Percentiles rank a stretch among this genome's conserved stretches.
Conservation (phyloP, 176 grass and related monocot genomes). For the Oryza meridionalis region DNA sequence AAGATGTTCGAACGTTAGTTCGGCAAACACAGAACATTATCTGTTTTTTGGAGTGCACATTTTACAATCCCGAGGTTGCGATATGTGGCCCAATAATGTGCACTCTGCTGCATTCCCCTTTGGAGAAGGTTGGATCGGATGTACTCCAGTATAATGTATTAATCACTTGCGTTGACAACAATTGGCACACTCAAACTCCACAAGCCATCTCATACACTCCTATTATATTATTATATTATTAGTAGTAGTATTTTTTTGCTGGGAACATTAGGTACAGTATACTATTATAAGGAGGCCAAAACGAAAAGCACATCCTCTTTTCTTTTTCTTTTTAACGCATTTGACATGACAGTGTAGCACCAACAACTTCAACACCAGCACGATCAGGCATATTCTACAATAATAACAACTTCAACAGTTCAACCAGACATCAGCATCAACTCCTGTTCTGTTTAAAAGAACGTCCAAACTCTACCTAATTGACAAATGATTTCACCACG, state of each 20-base stretch:
- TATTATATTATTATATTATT: neutral
- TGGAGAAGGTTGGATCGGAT: neutral
- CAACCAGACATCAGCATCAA: neutral
- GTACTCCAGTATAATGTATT: neutral
- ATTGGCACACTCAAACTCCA: neutral
- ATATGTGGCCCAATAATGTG: neutral
- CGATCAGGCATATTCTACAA: neutral
- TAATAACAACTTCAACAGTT: neutral
- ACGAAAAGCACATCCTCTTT: constrained; percentile 2
- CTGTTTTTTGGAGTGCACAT: neutral
- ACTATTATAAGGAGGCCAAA: neutral
- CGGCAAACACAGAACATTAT: neutral
- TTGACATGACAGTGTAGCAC: neutral
- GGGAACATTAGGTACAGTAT: neutral
- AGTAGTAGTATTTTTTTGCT: no score
- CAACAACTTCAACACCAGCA: neutral
- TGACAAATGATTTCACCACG: no score
- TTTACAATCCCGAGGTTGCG: neutral
- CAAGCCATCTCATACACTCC: neutral
- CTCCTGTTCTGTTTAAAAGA: neutral
- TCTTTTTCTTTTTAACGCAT: neutral
- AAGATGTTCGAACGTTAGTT: neutral
- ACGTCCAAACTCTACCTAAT: neutral
- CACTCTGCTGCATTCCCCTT: neutral
- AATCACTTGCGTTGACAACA: neutral